These are phyloP conservation scores for Vitis labrusca DNA, from an alignment of 164 flowering plant species.

Conservation along the genomic window DNA sequence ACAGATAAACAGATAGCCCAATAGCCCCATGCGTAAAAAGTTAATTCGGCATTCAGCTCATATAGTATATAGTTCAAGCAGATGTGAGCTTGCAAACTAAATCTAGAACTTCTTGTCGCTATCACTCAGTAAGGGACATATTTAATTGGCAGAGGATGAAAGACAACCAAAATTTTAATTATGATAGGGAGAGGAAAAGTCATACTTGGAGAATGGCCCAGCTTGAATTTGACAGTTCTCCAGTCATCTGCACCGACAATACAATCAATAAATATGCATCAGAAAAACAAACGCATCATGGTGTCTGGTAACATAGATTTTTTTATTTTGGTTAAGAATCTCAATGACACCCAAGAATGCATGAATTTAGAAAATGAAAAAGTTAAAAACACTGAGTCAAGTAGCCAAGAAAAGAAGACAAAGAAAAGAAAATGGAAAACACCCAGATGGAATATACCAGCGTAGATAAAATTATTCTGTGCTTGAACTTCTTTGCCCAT, in stretches of 20 bases:
- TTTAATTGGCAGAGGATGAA: not conserved
- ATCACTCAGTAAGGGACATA: not conserved
- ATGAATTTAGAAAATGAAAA: not conserved
- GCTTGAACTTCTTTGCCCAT: too few relatives aligned
- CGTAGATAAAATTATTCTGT: too few relatives aligned
- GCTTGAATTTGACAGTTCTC: conserved; percentile 12
- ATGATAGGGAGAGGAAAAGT: not conserved
- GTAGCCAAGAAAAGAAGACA: not conserved
- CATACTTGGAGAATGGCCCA: conserved; percentile 10
- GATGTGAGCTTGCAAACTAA: not conserved
- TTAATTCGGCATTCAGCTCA: too few relatives aligned
- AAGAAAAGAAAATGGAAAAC: not conserved
- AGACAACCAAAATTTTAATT: not conserved
- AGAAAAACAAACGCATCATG: not conserved
- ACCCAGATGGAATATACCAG: too few relatives aligned
- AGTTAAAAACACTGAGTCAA: not conserved
- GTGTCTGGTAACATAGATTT: not conserved
- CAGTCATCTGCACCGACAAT: conserved; percentile 13
- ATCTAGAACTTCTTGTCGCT: not conserved
- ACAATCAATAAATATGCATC: not conserved
- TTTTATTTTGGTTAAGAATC: not conserved
- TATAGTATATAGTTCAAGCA: too few relatives aligned
- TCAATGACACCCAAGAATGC: not conserved
- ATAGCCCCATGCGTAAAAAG: too few relatives aligned
- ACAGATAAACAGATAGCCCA: too few relatives aligned